Evolutionary conservation across 257 asterid genomes (phyloP).

Genomic region (Linderniella brevidens): DNA sequence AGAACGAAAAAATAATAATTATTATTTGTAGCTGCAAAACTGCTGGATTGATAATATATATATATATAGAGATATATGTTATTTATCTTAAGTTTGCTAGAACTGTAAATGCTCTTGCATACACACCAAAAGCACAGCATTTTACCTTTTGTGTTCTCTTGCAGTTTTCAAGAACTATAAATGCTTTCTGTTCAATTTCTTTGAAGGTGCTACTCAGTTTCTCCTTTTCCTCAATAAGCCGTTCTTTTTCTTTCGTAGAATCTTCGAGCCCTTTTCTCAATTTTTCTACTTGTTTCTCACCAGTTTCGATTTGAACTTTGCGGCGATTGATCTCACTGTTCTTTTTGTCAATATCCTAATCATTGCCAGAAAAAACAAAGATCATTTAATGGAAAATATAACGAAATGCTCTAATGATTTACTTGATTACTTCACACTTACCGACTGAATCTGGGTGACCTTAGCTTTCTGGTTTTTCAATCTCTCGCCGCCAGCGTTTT

Average conservation of each 20-base stretch:
- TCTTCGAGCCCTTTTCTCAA: conserved; percentile 74
- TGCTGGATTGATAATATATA: no score
- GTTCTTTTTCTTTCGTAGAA: conserved; percentile 54
- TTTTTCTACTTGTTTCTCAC: conserved; percentile 56
- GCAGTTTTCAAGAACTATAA: conserved; percentile 63
- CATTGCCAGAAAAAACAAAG: conserved; percentile 2
- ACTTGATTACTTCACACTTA: conserved; percentile 23
- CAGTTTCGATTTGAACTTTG: conserved; percentile 73
- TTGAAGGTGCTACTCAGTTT: conserved; percentile 42
- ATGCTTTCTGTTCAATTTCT: conserved; percentile 75
- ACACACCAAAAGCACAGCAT: conserved; percentile 7
- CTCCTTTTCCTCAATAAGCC: conserved; percentile 44
- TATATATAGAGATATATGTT: no score
- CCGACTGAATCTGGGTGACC: conserved; percentile 62
- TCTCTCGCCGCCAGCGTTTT: conserved; percentile 92
- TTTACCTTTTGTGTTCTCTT: conserved; percentile 65
- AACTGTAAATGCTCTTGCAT: no score
- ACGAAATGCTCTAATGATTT: not conserved
- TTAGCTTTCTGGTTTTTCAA: conserved; percentile 56
- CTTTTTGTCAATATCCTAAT: conserved; percentile 66
- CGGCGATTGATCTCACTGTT: conserved; percentile 76
- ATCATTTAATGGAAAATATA: conserved; percentile 5
- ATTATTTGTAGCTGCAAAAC: not conserved
- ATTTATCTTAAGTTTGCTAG: no score
- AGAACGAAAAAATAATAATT: conserved; percentile 2